Evolutionary conservation across 176 grass and related monocot species (phyloP).

Genomic region (Oryza punctata): DNA sequence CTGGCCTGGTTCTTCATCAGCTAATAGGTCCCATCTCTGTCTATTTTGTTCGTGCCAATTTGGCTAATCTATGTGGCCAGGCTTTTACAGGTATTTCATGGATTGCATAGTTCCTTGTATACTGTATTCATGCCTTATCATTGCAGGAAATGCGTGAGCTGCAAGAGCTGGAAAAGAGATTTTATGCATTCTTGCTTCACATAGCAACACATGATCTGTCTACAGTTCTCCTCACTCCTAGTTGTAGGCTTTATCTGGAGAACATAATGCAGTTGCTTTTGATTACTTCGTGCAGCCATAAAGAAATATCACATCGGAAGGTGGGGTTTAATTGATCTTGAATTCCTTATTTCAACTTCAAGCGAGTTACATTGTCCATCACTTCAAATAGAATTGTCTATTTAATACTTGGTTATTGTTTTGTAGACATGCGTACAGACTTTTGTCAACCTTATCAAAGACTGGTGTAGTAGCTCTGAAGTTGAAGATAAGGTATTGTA

Average conservation of each 20-base stretch:
- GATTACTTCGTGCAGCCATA: conserved; percentile 81
- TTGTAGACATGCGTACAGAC: conserved; percentile 89
- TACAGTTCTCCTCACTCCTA: conserved; percentile 72
- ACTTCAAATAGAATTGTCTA: conserved; percentile 6
- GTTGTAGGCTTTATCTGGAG: conserved; percentile 73
- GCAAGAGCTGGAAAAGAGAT: conserved; percentile 82
- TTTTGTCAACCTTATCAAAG: conserved; percentile 88
- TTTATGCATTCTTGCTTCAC: conserved; percentile 86
- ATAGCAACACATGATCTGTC: conserved; percentile 84
- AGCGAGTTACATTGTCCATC: conserved; percentile 14
- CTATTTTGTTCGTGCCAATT: conserved; percentile 13
- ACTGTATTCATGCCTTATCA: conserved; percentile 25
- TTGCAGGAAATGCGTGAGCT: conserved; percentile 95
- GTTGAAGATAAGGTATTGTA: conserved; percentile 76
- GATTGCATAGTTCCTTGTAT: conserved; percentile 19
- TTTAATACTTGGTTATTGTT: conserved; percentile 42
- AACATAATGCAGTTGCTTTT: conserved; percentile 80
- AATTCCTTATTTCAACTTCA: conserved; percentile 33
- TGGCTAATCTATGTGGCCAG: neutral
- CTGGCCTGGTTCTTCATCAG: neutral
- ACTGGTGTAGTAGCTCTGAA: conserved; percentile 80
- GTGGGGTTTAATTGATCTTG: conserved; percentile 44
- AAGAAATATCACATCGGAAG: conserved; percentile 88
- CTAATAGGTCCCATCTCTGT: neutral
- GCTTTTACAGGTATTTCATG: conserved; percentile 20